These are phyloP conservation scores for Phanerochaete carnosa DNA, from an alignment of 768 basidiomycete genomes.

Conservation along the genomic window DNA sequence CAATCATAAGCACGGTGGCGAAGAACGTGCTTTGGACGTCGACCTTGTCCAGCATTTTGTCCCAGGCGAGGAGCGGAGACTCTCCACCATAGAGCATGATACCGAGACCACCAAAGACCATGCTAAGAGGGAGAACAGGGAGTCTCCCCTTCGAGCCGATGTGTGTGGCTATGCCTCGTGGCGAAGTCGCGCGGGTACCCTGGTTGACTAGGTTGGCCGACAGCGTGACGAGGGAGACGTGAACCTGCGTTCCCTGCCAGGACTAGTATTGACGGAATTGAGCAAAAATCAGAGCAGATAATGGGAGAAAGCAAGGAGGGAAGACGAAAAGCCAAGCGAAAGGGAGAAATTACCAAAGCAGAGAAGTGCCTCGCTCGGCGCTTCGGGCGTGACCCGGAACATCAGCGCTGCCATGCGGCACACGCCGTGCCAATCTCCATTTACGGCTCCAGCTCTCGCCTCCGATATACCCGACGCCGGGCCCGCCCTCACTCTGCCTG, in stretches of 20 bases:
- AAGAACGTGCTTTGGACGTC: slow-evolving; percentile 73
- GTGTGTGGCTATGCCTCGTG: slow-evolving; percentile 22
- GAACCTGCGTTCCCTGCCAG: slow-evolving; percentile 19
- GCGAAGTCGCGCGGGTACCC: slow-evolving; percentile 11
- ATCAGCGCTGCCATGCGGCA: neutral
- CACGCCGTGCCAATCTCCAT: neutral
- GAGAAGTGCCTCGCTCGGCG: neutral
- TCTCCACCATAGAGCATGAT: slow-evolving; percentile 52
- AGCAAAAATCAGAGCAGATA: neutral
- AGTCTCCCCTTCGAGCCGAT: slow-evolving; percentile 36
- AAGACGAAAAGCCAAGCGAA: slow-evolving; percentile 8
- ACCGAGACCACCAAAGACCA: slow-evolving; percentile 1
- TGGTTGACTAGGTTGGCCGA: slow-evolving; percentile 14
- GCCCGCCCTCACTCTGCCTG: neutral
- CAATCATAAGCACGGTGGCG: slow-evolving; percentile 62
- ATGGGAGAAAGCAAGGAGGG: neutral
- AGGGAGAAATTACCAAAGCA: slow-evolving; percentile 5
- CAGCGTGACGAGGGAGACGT: slow-evolving; percentile 24
- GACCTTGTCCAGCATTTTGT: slow-evolving; percentile 49
- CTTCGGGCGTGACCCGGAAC: slow-evolving; percentile 1
- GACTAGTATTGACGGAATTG: neutral
- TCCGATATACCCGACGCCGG: neutral
- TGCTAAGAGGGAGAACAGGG: slow-evolving; percentile 50
- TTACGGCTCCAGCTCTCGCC: neutral
- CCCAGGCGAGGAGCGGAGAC: slow-evolving; percentile 44